Conservation (phyloP, 2,329 filamentous ascomycete species). For the Paraconiothyrium brasiliense region DNA sequence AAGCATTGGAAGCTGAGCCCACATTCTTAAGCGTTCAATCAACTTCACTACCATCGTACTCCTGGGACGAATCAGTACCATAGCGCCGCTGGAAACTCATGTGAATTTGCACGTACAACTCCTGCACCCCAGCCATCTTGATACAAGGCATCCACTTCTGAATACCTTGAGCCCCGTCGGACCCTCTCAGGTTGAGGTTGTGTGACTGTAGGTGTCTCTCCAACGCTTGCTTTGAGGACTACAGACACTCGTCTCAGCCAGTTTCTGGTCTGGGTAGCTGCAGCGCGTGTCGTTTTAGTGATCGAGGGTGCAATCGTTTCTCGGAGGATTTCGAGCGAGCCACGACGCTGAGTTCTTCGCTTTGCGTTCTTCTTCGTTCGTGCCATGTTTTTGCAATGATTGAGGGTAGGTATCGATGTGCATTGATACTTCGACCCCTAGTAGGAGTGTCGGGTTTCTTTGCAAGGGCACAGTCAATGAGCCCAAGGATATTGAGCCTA, state of each 20-base stretch:
- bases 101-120: background rate
- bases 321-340: constrained; percentile 11
- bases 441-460: too few relatives aligned
- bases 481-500: too few relatives aligned
- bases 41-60: background rate
- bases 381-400: background rate
- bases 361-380: background rate
- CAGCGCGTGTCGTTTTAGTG: constrained; percentile 9
- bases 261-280: constrained; percentile 12
- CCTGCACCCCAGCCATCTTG: constrained; percentile 4
- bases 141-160: constrained; percentile 14
- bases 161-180: constrained; percentile 13
- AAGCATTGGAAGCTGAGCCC: background rate
- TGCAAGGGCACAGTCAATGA: too few relatives aligned
- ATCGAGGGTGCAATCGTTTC: constrained; percentile 2
- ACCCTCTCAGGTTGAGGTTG: constrained; percentile 5
- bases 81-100: background rate
- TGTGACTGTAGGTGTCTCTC: constrained; percentile 3
- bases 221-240: constrained; percentile 5
- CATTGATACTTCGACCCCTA: too few relatives aligned
- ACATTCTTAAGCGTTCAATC: background rate
- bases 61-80: background rate
- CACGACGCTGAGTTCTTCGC: constrained; percentile 1
- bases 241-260: background rate
- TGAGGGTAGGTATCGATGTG: background rate